phyloP scores from a whole-genome alignment of 139 green algal species.

The Chlamydomonas eustigma region DNA sequence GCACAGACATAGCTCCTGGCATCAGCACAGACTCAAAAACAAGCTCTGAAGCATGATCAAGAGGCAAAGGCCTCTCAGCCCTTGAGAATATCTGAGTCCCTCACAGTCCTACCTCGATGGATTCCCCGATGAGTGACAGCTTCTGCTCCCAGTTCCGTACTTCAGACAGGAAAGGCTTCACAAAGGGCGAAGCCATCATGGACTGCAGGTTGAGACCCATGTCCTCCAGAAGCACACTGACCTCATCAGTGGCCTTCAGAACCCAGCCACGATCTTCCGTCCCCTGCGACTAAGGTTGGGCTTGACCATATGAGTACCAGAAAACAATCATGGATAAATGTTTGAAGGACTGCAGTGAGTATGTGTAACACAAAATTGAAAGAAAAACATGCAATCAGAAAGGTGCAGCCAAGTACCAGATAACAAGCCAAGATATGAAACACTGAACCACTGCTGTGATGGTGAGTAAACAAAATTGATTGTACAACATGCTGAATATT shows the following conservation, averaged over 20 bases:
- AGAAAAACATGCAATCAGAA: too few relatives aligned
- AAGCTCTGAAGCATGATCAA: not conserved
- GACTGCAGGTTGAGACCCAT: constrained; percentile 79
- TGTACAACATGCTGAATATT: too few relatives aligned
- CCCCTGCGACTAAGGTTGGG: constrained; percentile 39
- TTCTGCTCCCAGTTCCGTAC: constrained; percentile 71
- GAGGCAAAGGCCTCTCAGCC: not conserved
- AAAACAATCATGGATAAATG: too few relatives aligned
- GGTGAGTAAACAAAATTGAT: too few relatives aligned
- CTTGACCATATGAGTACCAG: too few relatives aligned
- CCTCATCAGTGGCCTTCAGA: constrained; percentile 71
- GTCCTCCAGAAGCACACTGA: constrained; percentile 71
- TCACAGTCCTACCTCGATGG: constrained; percentile 75
- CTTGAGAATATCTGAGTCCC: too few relatives aligned
- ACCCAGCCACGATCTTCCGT: constrained; percentile 65
- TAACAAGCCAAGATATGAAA: too few relatives aligned
- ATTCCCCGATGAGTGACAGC: constrained; percentile 76
- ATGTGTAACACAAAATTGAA: too few relatives aligned
- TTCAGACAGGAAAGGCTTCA: constrained; percentile 70
- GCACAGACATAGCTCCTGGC: too few relatives aligned
- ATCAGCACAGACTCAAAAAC: not conserved
- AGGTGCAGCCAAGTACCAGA: too few relatives aligned
- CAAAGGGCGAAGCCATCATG: constrained; percentile 81
- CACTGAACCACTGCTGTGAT: too few relatives aligned
- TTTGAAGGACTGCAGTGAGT: too few relatives aligned